Evolutionary conservation across 768 basidiomycete genomes (phyloP), one percentile per base, ranked within the genome.

Genomic region (Termitomyces sp.): DNA sequence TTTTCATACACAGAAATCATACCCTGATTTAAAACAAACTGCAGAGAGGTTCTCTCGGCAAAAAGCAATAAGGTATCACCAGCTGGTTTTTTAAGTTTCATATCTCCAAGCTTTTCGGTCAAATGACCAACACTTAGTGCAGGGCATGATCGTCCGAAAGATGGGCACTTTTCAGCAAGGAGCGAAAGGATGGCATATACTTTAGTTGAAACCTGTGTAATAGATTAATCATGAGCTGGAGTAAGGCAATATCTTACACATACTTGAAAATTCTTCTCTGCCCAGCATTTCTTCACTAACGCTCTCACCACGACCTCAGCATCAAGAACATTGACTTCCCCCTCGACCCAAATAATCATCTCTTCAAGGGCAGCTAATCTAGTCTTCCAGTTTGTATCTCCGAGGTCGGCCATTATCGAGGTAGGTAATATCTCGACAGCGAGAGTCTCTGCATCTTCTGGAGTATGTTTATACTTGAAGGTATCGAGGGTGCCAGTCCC

Each of bases 201-300:
- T 71, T 95, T 98, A 16, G 87, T 78, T 6, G 92, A 95, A 45
- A 99, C 95, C 95, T 98, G 53, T 25, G 29, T n/a, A 31, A 50
- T 40, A 31, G 41, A 46, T 54, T 44, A 56, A 42, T 32, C 59
- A 43, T 7, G 31, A 57, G 37, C 45, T 32, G 49, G 14, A 14
- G 27, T 50, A 23, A 34, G 17, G 37, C 19, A 17, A 43, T n/a
- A 41, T 49, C 12, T 29, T 23, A 31, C 6, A 65, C 72, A 55
- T 58, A 90, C 95, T 77, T 99, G 96, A 63, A 99, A 99, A 66
- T 98, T 99, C 78, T 97, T 98, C 75, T 99, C 97, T n/a, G 80
- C 82, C 95, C 94, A 98, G 2, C 95, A 94, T 61, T 91, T 93
- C 78, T 96, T 98, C 4, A 83, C 87, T 58, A 98, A 73, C 62